phyloP scores from a whole-genome alignment of 1,284 basidiomycete species.

The Fomitiporia mediterranea region DNA sequence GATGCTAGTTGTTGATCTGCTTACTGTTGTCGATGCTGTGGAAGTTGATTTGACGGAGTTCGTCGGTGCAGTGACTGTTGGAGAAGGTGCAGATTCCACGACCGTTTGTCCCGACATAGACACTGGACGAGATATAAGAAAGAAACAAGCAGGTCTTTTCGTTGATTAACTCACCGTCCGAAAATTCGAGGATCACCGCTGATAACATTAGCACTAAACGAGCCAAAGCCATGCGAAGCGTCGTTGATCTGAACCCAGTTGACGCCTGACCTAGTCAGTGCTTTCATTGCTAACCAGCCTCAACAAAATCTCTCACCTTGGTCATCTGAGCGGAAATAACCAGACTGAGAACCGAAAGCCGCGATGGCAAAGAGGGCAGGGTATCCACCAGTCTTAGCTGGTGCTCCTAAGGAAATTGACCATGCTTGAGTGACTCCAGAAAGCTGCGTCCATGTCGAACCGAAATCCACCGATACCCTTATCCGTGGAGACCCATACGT shows the following conservation, averaged over 20 bases:
- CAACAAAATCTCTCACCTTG: conserved; percentile 10
- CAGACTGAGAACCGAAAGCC: conserved; percentile 41
- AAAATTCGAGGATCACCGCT: conserved; percentile 52
- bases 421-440: conserved; percentile 48
- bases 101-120: conserved; percentile 62
- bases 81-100: conserved; percentile 51
- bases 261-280: conserved; percentile 31
- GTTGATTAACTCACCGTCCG: conserved; percentile 38
- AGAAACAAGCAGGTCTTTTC: conserved; percentile 11
- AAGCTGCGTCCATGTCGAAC: conserved; percentile 45
- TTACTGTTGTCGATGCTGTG: background rate
- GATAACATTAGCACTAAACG: conserved; percentile 42
- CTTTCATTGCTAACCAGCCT: background rate
- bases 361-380: conserved; percentile 55
- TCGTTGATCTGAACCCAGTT: conserved; percentile 64
- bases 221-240: conserved; percentile 54
- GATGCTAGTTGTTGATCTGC: conserved; percentile 7
- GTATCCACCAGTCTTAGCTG: conserved; percentile 44
- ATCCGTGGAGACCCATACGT: conserved; percentile 61
- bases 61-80: conserved; percentile 20
- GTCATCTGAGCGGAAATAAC: conserved; percentile 57
- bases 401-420: conserved; percentile 55
- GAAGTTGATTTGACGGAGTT: conserved; percentile 8
- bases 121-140: conserved; percentile 35
- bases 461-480: conserved; percentile 51